phyloP scores from a whole-genome alignment of 768 basidiomycete species.

The Plicaturopsis crispa region DNA sequence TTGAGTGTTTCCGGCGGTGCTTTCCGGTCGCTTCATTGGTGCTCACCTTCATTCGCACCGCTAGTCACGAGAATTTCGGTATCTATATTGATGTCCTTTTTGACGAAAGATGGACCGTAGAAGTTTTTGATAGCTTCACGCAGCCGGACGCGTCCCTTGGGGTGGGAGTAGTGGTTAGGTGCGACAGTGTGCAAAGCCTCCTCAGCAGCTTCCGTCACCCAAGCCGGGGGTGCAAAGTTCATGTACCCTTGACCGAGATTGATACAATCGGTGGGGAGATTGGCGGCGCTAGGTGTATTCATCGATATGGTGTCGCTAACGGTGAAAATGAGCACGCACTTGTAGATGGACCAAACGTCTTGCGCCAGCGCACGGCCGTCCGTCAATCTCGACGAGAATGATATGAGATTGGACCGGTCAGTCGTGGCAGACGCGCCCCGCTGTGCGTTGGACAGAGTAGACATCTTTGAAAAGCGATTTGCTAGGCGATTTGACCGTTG shows the following conservation, averaged over 20 bases:
- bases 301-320: not conserved
- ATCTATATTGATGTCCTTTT: conserved; percentile 75
- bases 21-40: too few species aligned
- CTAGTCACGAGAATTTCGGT: conserved; percentile 90
- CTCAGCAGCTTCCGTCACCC: conserved; percentile 69
- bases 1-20: too few species aligned
- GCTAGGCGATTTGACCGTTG: too few species aligned
- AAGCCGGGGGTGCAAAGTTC: conserved; percentile 83
- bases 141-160: conserved; percentile 81
- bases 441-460: too few species aligned
- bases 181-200: conserved; percentile 55
- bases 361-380: conserved; percentile 72
- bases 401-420: conserved; percentile 48
- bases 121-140: conserved; percentile 83
- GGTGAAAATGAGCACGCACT: conserved; percentile 37
- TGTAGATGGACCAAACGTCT: conserved; percentile 92
- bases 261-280: conserved; percentile 86
- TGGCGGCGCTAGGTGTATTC: conserved; percentile 52
- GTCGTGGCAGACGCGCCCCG: too few species aligned
- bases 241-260: conserved; percentile 96
- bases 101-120: conserved; percentile 60
- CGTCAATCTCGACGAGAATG: conserved; percentile 63
- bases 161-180: conserved; percentile 86
- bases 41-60: conserved; percentile 90
- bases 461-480: too few species aligned